Evolutionary conservation across 352 stramenopile genomes (phyloP).

Genomic region (Phytophthora quininea): DNA sequence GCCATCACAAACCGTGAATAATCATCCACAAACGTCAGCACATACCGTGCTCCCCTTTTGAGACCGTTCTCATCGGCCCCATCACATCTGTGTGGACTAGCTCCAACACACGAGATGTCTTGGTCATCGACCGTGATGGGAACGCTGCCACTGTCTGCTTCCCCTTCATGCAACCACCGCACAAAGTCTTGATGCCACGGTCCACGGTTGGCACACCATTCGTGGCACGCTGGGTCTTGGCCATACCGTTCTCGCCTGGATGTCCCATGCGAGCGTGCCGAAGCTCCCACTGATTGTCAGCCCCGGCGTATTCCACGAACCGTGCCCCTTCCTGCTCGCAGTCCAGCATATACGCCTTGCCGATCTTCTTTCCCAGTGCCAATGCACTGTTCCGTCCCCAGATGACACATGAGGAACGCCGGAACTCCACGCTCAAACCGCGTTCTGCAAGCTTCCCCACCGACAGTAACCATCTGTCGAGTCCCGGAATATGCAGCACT

Average conservation of each 20-base stretch:
- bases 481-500: constrained; percentile 24
- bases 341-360: constrained; percentile 20
- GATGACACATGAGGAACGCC: not conserved
- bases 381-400: not conserved
- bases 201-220: constrained; percentile 4
- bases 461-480: constrained; percentile 27
- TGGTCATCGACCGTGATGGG: not conserved
- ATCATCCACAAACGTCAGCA: constrained; percentile 4
- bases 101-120: constrained; percentile 7
- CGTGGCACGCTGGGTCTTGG: constrained; percentile 10
- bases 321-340: constrained; percentile 16
- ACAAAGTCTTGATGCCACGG: constrained; percentile 1
- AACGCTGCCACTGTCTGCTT: constrained; percentile 17
- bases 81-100: constrained; percentile 18
- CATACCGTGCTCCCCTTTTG: constrained; percentile 7
- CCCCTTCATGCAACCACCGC: constrained; percentile 15
- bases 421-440: not conserved
- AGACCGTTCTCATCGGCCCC: constrained; percentile 4
- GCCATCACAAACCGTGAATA: too few relatives aligned
- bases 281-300: constrained; percentile 26
- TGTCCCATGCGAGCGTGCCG: constrained; percentile 27
- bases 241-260: not conserved
- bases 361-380: constrained; percentile 4
- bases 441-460: not conserved
- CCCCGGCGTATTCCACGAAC: constrained; percentile 16